Evolutionary conservation across 2,329 filamentous ascomycete genomes (phyloP).

Genomic region (Trichoderma aggressivum): DNA sequence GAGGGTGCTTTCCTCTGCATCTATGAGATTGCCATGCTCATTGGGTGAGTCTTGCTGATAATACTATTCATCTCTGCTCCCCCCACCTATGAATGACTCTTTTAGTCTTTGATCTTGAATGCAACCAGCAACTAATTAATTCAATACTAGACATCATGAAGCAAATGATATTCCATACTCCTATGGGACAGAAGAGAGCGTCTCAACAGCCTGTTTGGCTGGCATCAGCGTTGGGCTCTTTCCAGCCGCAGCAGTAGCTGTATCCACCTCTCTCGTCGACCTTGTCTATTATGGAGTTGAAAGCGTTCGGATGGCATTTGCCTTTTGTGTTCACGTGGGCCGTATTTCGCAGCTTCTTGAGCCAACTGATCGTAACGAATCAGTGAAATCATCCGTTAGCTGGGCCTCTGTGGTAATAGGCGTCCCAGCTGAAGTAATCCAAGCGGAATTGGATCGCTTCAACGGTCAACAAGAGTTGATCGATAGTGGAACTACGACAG

Average conservation of each 20-base stretch:
- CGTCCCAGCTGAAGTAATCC: constrained; percentile 30
- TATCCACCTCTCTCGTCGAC: constrained; percentile 38
- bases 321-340: constrained; percentile 44
- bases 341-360: constrained; percentile 42
- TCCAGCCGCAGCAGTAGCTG: constrained; percentile 39
- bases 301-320: constrained; percentile 42
- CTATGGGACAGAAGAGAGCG: not conserved
- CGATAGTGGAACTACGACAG: not conserved
- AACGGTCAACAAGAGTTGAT: constrained; percentile 8
- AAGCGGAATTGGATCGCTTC: constrained; percentile 37
- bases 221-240: constrained; percentile 47
- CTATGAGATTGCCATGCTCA: not conserved
- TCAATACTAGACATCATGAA: not conserved
- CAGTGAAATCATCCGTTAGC: constrained; percentile 25
- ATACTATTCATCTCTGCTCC: not conserved
- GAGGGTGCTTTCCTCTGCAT: not conserved
- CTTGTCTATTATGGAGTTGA: constrained; percentile 41
- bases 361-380: constrained; percentile 25
- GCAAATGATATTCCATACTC: not conserved
- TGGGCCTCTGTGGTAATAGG: constrained; percentile 44
- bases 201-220: constrained; percentile 26
- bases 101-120: not conserved
- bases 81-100: not conserved
- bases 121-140: not conserved
- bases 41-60: not conserved